A percentile compares a stretch with the other conserved stretches of the same genome.
Evolutionary conservation across 1,284 basidiomycete genomes (phyloP).

Genomic region (Trichosporon coremiiforme): DNA sequence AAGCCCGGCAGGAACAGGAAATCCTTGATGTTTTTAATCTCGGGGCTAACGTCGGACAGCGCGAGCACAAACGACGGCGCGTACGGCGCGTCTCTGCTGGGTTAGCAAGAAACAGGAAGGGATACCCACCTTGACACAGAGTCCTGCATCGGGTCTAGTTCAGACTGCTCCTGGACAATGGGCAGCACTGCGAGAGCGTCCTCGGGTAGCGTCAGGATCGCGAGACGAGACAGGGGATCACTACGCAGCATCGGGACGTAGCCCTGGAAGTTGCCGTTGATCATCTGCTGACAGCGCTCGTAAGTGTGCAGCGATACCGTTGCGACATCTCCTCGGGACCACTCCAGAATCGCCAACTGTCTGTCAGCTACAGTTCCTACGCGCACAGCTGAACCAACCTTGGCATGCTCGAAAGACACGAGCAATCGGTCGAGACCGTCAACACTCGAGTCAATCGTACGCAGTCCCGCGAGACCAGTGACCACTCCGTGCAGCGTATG

Average conservation of each 20-base stretch:
- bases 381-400: constrained; percentile 63
- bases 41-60: constrained; percentile 59
- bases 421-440: constrained; percentile 85
- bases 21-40: constrained; percentile 77
- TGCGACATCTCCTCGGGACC: constrained; percentile 73
- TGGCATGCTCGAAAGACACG: constrained; percentile 94
- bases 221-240: constrained; percentile 85
- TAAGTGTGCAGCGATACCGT: constrained; percentile 98
- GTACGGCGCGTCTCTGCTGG: constrained; percentile 76
- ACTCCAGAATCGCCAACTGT: constrained; percentile 92
- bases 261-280: constrained; percentile 69
- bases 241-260: constrained; percentile 72
- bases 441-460: constrained; percentile 73
- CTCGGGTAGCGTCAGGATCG: constrained; percentile 80
- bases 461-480: constrained; percentile 79
- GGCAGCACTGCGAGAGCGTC: constrained; percentile 89
- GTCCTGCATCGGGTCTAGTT: constrained; percentile 77
- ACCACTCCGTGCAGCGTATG: constrained; percentile 84
- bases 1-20: constrained; percentile 91
- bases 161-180: constrained; percentile 83
- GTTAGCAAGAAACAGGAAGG: constrained; percentile 24
- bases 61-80: constrained; percentile 85
- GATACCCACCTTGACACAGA: constrained; percentile 64
- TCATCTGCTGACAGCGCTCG: constrained; percentile 87
- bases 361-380: neutral